These are phyloP conservation scores for Penicillium steckii DNA, from an alignment of 495 filamentous ascomycete genomes.

Conservation along the genomic window DNA sequence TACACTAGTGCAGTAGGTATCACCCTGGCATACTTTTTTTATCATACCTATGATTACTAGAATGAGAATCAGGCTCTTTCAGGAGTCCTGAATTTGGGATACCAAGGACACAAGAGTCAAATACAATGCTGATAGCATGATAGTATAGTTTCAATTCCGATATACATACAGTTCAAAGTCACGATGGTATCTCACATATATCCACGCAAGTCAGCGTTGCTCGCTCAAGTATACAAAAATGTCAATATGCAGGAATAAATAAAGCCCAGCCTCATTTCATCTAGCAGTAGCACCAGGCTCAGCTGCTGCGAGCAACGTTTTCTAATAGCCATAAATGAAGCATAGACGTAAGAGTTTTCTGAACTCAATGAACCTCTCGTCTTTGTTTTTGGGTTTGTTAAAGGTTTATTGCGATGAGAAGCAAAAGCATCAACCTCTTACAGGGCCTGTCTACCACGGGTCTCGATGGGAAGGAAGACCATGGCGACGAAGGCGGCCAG, in stretches of 20 bases:
- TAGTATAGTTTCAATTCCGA: background rate
- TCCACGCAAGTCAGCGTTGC: background rate
- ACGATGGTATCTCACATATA: slow-evolving; percentile 18
- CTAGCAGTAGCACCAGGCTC: slow-evolving; percentile 1
- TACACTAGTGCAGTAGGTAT: too few relatives aligned
- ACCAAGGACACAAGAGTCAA: too few relatives aligned
- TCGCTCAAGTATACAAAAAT: background rate
- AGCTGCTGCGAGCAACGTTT: background rate
- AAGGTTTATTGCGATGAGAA: background rate
- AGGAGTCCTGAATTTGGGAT: too few relatives aligned
- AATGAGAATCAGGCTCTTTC: too few relatives aligned
- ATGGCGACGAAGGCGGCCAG: slow-evolving; percentile 52
- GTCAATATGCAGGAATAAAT: background rate
- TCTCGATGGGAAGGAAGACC: slow-evolving; percentile 54
- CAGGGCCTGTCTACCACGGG: slow-evolving; percentile 48
- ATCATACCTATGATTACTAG: background rate
- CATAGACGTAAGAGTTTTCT: background rate
- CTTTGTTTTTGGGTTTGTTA: too few relatives aligned
- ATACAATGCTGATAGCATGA: too few relatives aligned
- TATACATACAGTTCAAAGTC: slow-evolving; percentile 5
- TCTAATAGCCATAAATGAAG: background rate
- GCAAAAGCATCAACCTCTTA: slow-evolving; percentile 17
- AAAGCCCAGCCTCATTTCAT: background rate
- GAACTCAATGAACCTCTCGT: too few relatives aligned
- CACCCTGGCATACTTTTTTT: background rate